phyloP scores from a whole-genome alignment of 2,329 filamentous ascomycete species.

The Aspergillus sojae region DNA sequence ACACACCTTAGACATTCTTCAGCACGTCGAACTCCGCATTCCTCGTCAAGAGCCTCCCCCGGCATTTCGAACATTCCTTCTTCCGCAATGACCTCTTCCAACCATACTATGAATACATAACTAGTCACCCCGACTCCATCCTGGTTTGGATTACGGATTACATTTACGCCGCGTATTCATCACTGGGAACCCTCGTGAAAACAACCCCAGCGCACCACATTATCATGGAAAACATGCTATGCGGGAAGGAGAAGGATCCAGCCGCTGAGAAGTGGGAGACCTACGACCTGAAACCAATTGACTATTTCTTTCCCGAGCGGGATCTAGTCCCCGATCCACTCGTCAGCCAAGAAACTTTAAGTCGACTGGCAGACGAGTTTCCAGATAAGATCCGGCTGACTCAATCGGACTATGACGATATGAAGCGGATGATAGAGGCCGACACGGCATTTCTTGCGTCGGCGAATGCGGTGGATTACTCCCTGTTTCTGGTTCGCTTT shows the following conservation, averaged over 20 bases:
- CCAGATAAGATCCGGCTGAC: constrained; percentile 65
- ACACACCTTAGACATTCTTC: constrained; percentile 63
- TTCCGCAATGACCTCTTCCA: constrained; percentile 68
- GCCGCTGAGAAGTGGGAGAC: constrained; percentile 63
- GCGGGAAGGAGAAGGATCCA: constrained; percentile 56
- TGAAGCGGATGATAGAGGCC: constrained; percentile 58
- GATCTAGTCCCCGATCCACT: constrained; percentile 68
- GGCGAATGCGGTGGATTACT: constrained; percentile 73
- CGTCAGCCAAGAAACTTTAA: constrained; percentile 66
- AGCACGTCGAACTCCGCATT: constrained; percentile 67
- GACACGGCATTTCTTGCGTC: constrained; percentile 67
- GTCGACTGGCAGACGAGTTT: constrained; percentile 68
- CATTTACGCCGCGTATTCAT: constrained; percentile 57
- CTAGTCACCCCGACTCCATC: constrained; percentile 59
- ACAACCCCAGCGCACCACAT: constrained; percentile 71
- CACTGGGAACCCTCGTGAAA: constrained; percentile 63
- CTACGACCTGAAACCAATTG: constrained; percentile 73
- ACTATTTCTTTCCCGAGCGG: constrained; percentile 75
- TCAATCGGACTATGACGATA: constrained; percentile 56
- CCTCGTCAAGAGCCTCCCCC: constrained; percentile 71
- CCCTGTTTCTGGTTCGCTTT: constrained; percentile 68
- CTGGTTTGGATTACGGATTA: constrained; percentile 74
- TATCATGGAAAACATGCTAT: constrained; percentile 75
- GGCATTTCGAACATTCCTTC: constrained; percentile 70
- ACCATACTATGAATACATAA: constrained; percentile 68